These are phyloP conservation scores for Quercus glauca DNA, from an alignment of 306 rosid species.

Conservation along the genomic window DNA sequence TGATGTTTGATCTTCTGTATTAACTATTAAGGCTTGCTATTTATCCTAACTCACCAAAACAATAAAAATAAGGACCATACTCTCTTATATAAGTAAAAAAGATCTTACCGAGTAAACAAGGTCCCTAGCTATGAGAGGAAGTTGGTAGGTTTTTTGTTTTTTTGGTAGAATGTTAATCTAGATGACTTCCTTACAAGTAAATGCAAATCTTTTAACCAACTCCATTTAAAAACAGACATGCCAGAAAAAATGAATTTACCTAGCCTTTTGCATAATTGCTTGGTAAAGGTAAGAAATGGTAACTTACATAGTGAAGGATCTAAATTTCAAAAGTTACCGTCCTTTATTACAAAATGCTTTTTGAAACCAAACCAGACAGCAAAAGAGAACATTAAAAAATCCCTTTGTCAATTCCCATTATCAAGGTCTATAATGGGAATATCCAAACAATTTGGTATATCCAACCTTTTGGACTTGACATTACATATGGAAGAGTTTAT, in stretches of 20 bases:
- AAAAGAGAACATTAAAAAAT: background rate
- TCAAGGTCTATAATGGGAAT: background rate
- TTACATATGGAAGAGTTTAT: background rate
- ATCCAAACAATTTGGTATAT: background rate
- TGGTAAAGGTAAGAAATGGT: background rate
- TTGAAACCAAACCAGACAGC: background rate
- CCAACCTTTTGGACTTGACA: background rate
- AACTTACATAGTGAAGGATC: background rate
- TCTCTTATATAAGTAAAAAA: background rate
- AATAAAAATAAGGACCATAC: background rate
- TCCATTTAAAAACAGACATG: background rate
- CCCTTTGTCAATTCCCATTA: background rate
- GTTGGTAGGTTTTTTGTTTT: background rate
- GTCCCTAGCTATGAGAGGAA: too few relatives aligned
- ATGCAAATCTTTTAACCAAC: background rate
- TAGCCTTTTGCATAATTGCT: background rate
- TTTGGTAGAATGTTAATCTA: background rate
- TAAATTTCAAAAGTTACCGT: background rate
- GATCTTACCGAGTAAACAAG: too few relatives aligned
- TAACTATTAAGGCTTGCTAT: background rate
- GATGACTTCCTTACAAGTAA: background rate
- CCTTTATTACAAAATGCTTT: background rate
- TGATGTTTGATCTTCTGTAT: background rate
- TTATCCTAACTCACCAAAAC: background rate
- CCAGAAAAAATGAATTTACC: too few relatives aligned